phyloP scores from a whole-genome alignment of 345 rosid genomes.

The Abelmoschus esculentus region DNA sequence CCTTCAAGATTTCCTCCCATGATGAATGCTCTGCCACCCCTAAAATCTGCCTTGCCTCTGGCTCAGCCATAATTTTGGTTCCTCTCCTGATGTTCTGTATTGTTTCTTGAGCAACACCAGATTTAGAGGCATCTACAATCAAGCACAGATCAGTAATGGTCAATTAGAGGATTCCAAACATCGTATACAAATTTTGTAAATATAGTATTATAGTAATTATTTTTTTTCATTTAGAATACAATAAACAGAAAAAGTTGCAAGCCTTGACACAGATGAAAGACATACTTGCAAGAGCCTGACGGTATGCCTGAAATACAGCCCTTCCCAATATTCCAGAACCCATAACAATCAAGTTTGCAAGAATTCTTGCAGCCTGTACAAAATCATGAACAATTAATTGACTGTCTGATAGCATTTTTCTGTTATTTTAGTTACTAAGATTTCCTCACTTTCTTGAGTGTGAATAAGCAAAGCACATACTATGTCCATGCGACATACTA shows the following conservation, averaged over 20 bases:
- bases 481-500: background rate
- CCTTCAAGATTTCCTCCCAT: slow-evolving; percentile 52
- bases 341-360: slow-evolving; percentile 66
- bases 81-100: slow-evolving; percentile 39
- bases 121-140: slow-evolving; percentile 48
- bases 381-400: background rate
- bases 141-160: background rate
- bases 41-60: slow-evolving; percentile 57
- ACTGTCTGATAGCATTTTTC: background rate
- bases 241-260: background rate
- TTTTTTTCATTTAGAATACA: too few relatives aligned
- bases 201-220: background rate
- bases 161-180: background rate
- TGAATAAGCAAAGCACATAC: background rate
- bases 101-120: slow-evolving; percentile 50
- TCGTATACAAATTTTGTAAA: background rate
- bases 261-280: background rate
- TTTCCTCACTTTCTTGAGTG: background rate
- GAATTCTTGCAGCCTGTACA: slow-evolving; percentile 57
- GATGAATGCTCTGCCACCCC: slow-evolving; percentile 46
- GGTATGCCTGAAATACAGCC: slow-evolving; percentile 72
- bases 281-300: slow-evolving; percentile 80
- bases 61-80: slow-evolving; percentile 35
- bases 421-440: background rate
- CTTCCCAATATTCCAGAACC: slow-evolving; percentile 59